Evolutionary conservation across 169 alveolate species (phyloP).

Genomic region (Plasmodium yoelii): DNA sequence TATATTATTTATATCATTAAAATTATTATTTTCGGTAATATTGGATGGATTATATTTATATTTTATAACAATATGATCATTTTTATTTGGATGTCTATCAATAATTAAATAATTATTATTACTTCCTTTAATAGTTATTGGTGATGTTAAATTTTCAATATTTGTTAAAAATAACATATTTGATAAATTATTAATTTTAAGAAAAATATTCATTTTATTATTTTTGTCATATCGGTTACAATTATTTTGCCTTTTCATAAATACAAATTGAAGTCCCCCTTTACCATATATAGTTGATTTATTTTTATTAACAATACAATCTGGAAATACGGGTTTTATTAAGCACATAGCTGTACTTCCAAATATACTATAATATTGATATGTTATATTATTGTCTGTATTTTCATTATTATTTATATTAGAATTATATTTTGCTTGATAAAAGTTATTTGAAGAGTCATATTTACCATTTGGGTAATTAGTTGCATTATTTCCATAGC

Average conservation of each 20-base stretch:
- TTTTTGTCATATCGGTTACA: conserved; percentile 70
- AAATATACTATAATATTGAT: conserved; percentile 70
- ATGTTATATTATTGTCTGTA: conserved; percentile 44
- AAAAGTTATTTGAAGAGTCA: conserved; percentile 17
- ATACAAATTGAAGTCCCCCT: conserved; percentile 74
- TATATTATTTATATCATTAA: conserved; percentile 36
- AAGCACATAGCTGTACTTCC: conserved; percentile 76
- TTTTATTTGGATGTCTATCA: conserved; percentile 68
- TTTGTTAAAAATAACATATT: conserved; percentile 43
- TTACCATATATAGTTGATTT: conserved; percentile 70
- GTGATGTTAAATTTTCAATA: conserved; percentile 44
- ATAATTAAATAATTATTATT: conserved; percentile 48
- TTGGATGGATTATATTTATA: conserved; percentile 55
- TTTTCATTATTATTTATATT: conserved; percentile 17
- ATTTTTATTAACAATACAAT: conserved; percentile 54
- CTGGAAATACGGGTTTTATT: conserved; percentile 70
- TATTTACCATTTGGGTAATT: background rate
- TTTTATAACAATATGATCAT: conserved; percentile 66
- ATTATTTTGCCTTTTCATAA: conserved; percentile 72
- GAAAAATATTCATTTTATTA: conserved; percentile 59
- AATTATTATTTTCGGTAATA: conserved; percentile 30
- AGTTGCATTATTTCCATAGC: background rate
- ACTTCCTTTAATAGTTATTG: conserved; percentile 52
- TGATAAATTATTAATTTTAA: conserved; percentile 59
- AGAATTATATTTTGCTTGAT: conserved; percentile 32